A percentile compares a stretch with the other conserved stretches of the same genome.
phyloP scores from a whole-genome alignment of 306 rosid species.

The peach (Prunus persica) region Prunus_persica_NCBIv2 NC_034015.1:19208001-19208500 shows the following conservation, averaged over 20 bases:
- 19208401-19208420: neutral
- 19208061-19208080: conserved; percentile 85
- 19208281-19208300: conserved; percentile 69
- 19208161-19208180: conserved; percentile 10
- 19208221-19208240: conserved; percentile 98
- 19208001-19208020: neutral
- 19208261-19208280: conserved; percentile 93
- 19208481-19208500: conserved; percentile 99
- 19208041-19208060: conserved; percentile 96
- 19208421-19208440: neutral
- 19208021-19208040: conserved; percentile 45
- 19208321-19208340: neutral
- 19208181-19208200: neutral
- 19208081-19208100: conserved; percentile 99
- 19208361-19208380: neutral
- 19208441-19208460: conserved; percentile 68
- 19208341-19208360: neutral
- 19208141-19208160: conserved; percentile 1
- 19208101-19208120: conserved; percentile 55
- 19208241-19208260: conserved; percentile 97
- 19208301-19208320: neutral
- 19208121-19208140: neutral
- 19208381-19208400: neutral
- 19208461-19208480: conserved; percentile 99
- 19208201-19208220: conserved; percentile 62